These are phyloP conservation scores for Silybum marianum DNA, from an alignment of 129 eudicot genomes.

Conservation along the genomic window DNA sequence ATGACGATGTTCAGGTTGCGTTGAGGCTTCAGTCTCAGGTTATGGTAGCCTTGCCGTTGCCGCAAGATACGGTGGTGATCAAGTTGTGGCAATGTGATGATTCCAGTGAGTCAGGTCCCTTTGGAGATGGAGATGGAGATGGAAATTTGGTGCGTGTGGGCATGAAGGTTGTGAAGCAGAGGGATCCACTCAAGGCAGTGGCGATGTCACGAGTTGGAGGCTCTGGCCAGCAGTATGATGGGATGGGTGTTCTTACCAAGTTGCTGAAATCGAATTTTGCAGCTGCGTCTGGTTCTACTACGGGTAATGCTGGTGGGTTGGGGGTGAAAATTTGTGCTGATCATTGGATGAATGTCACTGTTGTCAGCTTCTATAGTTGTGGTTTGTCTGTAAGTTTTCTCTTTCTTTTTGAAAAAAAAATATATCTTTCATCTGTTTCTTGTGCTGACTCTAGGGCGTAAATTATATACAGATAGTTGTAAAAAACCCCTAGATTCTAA, in stretches of 20 bases:
- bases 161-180: conserved; percentile 82
- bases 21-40: conserved; percentile 84
- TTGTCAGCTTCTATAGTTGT: conserved; percentile 60
- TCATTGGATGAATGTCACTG: conserved; percentile 81
- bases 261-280: conserved; percentile 64
- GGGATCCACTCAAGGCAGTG: conserved; percentile 74
- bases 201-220: conserved; percentile 66
- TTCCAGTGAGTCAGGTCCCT: neutral
- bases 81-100: conserved; percentile 43
- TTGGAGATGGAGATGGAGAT: neutral
- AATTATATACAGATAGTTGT: neutral
- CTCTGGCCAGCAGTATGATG: conserved; percentile 78
- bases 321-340: conserved; percentile 44
- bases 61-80: conserved; percentile 73
- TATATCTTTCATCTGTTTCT: neutral
- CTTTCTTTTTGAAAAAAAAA: neutral
- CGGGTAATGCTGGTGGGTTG: conserved; percentile 33
- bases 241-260: conserved; percentile 78
- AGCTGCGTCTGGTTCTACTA: conserved; percentile 31
- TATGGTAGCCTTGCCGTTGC: conserved; percentile 82
- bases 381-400: conserved; percentile 65
- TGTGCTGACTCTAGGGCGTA: neutral
- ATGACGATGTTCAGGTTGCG: conserved; percentile 86
- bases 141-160: conserved; percentile 50
- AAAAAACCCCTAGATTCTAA: neutral